A percentile compares a stretch with the other conserved stretches of the same genome.
These are phyloP conservation scores for Pythium vanterpoolii DNA, from an alignment of 352 stramenopile species.

Conservation along the genomic window DNA sequence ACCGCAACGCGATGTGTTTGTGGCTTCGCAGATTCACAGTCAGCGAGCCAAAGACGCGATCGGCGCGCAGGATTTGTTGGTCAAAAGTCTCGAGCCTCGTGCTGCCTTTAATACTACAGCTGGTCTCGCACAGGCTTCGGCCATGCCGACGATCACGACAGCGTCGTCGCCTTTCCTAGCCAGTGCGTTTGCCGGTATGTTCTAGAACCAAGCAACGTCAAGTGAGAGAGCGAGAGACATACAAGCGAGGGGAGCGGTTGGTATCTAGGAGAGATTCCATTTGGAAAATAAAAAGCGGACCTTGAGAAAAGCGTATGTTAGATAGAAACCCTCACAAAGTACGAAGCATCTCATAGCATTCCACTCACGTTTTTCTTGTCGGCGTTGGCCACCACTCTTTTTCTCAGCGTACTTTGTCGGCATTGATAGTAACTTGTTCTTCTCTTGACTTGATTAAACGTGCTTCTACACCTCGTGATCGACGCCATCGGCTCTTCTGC, in stretches of 20 bases:
- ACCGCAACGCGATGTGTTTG: slow-evolving; percentile 15
- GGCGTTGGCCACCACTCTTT: too few relatives aligned
- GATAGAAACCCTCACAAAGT: too few relatives aligned
- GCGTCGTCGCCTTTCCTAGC: slow-evolving; percentile 8
- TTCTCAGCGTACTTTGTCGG: too few relatives aligned
- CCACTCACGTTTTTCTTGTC: too few relatives aligned
- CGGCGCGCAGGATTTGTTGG: slow-evolving; percentile 34
- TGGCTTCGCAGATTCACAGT: slow-evolving; percentile 34
- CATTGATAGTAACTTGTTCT: too few relatives aligned
- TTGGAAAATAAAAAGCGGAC: slow-evolving; percentile 23
- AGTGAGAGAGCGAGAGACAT: too few relatives aligned
- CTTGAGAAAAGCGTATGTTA: too few relatives aligned
- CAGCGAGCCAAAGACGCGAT: slow-evolving; percentile 30
- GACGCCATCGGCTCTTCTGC: background rate
- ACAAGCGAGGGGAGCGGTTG: too few relatives aligned
- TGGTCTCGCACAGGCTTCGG: background rate
- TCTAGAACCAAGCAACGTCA: slow-evolving; percentile 10
- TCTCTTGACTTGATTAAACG: too few relatives aligned
- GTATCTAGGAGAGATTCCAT: slow-evolving; percentile 8
- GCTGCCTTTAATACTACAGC: background rate
- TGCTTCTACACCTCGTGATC: slow-evolving; percentile 17
- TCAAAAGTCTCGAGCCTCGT: slow-evolving; percentile 15
- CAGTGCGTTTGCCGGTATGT: slow-evolving; percentile 26
- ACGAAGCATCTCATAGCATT: background rate
- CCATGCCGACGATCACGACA: background rate